Evolutionary conservation across 176 grass and related monocot genomes (phyloP), one percentile per base, ranked within the genome.

Genomic region (Oryza brachyantha): DNA sequence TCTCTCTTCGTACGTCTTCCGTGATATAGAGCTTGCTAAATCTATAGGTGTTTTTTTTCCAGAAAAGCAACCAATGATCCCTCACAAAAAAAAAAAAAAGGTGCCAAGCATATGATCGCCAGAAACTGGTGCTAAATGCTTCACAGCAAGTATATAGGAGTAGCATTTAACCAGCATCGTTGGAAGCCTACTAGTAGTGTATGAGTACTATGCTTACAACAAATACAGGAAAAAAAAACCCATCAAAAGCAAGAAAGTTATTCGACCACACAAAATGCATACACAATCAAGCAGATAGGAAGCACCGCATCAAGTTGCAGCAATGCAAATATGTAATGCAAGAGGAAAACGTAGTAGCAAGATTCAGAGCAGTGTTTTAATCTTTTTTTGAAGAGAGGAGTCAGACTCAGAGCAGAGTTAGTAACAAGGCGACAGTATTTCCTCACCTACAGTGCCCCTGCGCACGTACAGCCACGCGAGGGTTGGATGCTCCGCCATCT

Each of bases 391-490:
- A 52, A n/a, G 16, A 82, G 50, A 68, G 9, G n/a, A 63, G 24
- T 60, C 73, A 46, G n/a, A 63, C 17, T 60, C 73, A 46, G 72
- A 70, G 64, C 28, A 82, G 50, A 75, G 13, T 64, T 64, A 81
- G 52, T 54, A 48, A 24, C 57, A 64, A 43, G 59, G 80, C 26
- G 60, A 73, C 74, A 83, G 68, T 50, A 17, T 79, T 83, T 88
- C 74, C 76, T 88, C 70, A 75, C 81, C 55, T 76, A 76, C 70
- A 84, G 81, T 75, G 75, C 55, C 29, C 26, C 81, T 73, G 59
- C 21, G 38, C 16, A 75, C 55, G 70, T 35, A 88, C 76, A 79
- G 42, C 70, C 86, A 84, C 57, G 81, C 76, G 64, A 75, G 52
- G 34, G 45, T 55, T 64, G 74, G 86, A 73, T 85, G 77, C 76